Evolutionary conservation across 306 rosid genomes (phyloP).

Genomic region (Ormosia semicastrata): DNA sequence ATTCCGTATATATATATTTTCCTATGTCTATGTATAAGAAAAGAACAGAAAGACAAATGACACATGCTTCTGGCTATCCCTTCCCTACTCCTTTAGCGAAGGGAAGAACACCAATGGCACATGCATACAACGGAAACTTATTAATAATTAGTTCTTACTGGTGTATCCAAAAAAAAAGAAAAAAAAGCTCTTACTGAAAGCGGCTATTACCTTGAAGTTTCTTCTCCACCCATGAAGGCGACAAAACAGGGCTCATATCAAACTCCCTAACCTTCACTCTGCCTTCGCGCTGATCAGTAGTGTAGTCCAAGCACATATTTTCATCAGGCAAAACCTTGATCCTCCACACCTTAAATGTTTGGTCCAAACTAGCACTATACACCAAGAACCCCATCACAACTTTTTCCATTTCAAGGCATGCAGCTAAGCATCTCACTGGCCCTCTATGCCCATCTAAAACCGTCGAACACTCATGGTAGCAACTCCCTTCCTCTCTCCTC

Average conservation of each 20-base stretch:
- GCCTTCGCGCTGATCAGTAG: constrained; percentile 13
- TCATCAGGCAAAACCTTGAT: constrained; percentile 58
- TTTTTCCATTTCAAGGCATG: constrained; percentile 61
- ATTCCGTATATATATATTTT: background rate
- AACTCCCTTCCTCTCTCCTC: constrained; percentile 64
- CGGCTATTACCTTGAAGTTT: constrained; percentile 42
- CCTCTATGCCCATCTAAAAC: constrained; percentile 83
- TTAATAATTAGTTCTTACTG: background rate
- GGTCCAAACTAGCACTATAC: constrained; percentile 72
- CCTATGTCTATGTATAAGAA: background rate
- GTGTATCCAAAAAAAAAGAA: too few species aligned
- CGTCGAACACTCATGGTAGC: constrained; percentile 66
- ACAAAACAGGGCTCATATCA: constrained; percentile 55
- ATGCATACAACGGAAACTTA: background rate
- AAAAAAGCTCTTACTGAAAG: background rate
- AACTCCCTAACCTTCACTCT: constrained; percentile 32
- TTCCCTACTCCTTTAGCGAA: background rate
- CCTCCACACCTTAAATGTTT: constrained; percentile 75
- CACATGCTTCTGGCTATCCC: background rate
- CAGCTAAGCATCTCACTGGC: constrained; percentile 69
- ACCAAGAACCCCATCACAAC: constrained; percentile 59
- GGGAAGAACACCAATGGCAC: background rate
- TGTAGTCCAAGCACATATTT: constrained; percentile 21
- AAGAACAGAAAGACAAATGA: background rate
- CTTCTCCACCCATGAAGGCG: constrained; percentile 77